Conservation (phyloP, 2,329 filamentous ascomycete species). For the Epicoccum sorghinum region DNA sequence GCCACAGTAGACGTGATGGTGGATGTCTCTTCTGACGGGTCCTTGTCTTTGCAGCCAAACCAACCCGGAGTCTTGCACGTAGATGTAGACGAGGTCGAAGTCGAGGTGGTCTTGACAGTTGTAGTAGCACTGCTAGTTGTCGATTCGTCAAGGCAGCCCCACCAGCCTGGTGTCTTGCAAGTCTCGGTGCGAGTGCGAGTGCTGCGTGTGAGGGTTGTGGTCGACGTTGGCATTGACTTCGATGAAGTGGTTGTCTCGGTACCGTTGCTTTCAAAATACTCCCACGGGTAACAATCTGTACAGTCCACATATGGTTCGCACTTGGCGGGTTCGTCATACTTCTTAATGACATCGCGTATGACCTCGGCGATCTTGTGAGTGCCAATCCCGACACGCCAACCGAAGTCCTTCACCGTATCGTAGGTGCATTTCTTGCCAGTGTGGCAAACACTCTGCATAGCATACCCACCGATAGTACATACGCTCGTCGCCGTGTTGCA, state of each 20-base stretch:
- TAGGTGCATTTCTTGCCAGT: constrained; percentile 87
- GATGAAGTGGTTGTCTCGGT: constrained; percentile 73
- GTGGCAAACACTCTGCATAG: constrained; percentile 91
- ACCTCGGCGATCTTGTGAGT: constrained; percentile 90
- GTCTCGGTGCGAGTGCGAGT: constrained; percentile 75
- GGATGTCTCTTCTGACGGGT: constrained; percentile 42
- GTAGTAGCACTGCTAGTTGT: constrained; percentile 57
- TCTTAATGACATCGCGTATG: constrained; percentile 83
- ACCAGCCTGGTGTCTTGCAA: constrained; percentile 92
- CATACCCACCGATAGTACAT: constrained; percentile 91
- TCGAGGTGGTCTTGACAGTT: constrained; percentile 51
- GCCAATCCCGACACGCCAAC: constrained; percentile 88
- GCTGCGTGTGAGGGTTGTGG: constrained; percentile 55
- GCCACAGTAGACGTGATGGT: constrained; percentile 37
- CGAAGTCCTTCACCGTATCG: constrained; percentile 88
- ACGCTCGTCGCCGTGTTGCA: constrained; percentile 90
- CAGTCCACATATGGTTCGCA: constrained; percentile 79
- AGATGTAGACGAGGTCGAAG: constrained; percentile 40
- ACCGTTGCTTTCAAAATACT: constrained; percentile 91
- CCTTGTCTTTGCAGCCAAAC: constrained; percentile 65
- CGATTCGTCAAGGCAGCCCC: constrained; percentile 75
- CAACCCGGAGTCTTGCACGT: constrained; percentile 64
- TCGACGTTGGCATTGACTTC: constrained; percentile 55
- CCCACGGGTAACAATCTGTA: constrained; percentile 90
- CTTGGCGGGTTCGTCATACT: constrained; percentile 79